Base-by-base conservation (phyloP, 495 filamentous ascomycete genomes). In the Xeromyces bisporus region DNA sequence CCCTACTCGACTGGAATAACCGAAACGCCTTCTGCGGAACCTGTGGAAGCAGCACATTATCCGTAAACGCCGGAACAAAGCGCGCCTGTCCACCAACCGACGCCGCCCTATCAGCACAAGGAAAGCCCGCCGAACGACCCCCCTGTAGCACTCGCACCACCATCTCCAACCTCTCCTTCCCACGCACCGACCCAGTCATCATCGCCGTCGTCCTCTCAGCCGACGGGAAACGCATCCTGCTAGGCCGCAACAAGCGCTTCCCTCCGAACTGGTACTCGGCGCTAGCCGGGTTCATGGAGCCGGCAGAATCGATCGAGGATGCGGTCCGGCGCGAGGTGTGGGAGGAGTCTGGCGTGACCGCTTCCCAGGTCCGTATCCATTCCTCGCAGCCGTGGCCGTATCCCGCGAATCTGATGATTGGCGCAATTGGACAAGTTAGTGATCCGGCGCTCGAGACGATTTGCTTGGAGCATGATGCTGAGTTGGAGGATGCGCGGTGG, bases 301-400 rank as follows among this genome's bases (percentile, higher is more conserved):
- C 89, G 5, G 91, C 79, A 1, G 89, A 97, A 62, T 80, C 72
- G 7, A 76, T 96, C 34, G 91, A 96, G 47, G 91, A 94, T 53
- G 85, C 89, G 3, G 87, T 96, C 1, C 73, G 91, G 0, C 67
- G 89, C 30, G 91, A 97, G 54, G 84, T 93, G 1, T 96, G 84
- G 82, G 89, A 97, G 47, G 89, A 97, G 50, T 71, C 76, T 25
- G 89, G 89, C 2, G 80, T 96, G 10, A 64, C 56, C 6, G 67
- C 93, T 2, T 86, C 83, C 6, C 67, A 87, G 1, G 91, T 97
- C 10, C 69, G 93, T 1, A 76, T 97, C 33, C 87, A 97, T 46
- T 81, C 74, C 14, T 84, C 84, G 34, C 89, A 97, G 58, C 89
- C 89, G 6, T 85, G 80, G 80, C 80, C 80, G 7, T 87, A 81